Evolutionary conservation across 1,284 basidiomycete genomes (phyloP).

Genomic region (Coriolopsis trogii): DNA sequence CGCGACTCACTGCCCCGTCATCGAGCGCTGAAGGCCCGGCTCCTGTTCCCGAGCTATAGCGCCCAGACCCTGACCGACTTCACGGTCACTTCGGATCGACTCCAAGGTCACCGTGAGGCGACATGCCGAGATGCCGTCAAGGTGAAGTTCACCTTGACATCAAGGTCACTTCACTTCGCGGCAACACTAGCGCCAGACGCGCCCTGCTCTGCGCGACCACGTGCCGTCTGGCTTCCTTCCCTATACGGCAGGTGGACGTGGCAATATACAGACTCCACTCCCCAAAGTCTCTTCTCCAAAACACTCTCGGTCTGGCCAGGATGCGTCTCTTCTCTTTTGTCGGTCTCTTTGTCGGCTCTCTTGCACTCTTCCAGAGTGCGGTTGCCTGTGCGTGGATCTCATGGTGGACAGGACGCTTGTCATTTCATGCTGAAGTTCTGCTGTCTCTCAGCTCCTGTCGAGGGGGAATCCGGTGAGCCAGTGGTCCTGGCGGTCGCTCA

Average conservation of each 20-base stretch:
- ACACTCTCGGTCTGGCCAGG: constrained; percentile 24
- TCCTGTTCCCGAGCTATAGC: no score
- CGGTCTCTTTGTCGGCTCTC: constrained; percentile 29
- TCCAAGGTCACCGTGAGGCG: no score
- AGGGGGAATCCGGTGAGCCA: constrained; percentile 37
- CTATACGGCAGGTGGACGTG: constrained; percentile 23
- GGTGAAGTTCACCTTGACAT: no score
- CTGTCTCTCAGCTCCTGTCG: constrained; percentile 25
- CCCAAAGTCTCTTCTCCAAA: constrained; percentile 15
- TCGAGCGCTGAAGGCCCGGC: no score
- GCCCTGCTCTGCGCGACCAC: constrained; percentile 12
- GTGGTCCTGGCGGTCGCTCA: constrained; percentile 64
- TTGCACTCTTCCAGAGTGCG: constrained; percentile 28
- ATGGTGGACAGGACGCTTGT: neutral
- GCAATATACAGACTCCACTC: constrained; percentile 13
- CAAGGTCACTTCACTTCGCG: no score
- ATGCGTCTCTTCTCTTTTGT: constrained; percentile 35
- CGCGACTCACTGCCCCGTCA: no score
- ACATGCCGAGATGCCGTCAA: no score
- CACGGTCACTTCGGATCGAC: no score
- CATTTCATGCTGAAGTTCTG: neutral
- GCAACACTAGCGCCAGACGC: constrained; percentile 4
- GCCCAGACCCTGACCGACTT: no score
- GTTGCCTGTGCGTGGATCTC: constrained; percentile 27
- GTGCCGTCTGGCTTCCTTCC: constrained; percentile 11